Base-by-base conservation (phyloP, 2,329 filamentous ascomycete species). In the Pseudocercospora ulei region DNA sequence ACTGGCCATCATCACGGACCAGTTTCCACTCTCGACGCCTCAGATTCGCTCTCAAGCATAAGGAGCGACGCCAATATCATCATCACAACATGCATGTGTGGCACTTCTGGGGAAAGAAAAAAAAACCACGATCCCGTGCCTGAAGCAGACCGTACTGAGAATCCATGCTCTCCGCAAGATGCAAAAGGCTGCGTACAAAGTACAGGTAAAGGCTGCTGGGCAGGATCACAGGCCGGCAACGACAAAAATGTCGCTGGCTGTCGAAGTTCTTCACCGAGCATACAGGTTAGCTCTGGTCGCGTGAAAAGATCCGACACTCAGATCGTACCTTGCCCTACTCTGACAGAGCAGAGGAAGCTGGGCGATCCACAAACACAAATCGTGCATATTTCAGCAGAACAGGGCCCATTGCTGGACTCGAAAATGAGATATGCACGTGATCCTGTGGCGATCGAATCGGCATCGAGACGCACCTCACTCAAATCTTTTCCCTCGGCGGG, bases 211-310 rank as follows among this genome's bases (percentile, higher is more conserved):
- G 30, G 28, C 28, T 31, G 28, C 28, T 31, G 19, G 28, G 28
- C 28, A 31, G 16, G 28, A 31, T 31, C 28, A 16, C 28, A 3
- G 16, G 28, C 28, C 28, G 28, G 16, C 12, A 31, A 31, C 17
- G 28, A 31, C 13, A 11, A 11, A 3, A 4, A 12, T 7, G 28
- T 31, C 28, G 19, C 28, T 17, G 28, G 28, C 28, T 7, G 28
- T 31, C 28, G 28, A 31, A 31, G 28, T 31, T 19, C 28, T 17
- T 31, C 28, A 31, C n/a, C 28, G 28, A 31, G 28, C 28, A 31
- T 14, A 31, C n/a, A 31, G 28, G 28, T 31, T 31, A 31, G 28
- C 28, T 31, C 28, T 31, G 28, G 13, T 31, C 13, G 28, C 28
- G 16, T 31, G 28, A 31, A 17, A 31, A 3, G 28, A 31, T 31